Conservation (phyloP, 345 rosid species). For the Gossypium arboreum region DNA sequence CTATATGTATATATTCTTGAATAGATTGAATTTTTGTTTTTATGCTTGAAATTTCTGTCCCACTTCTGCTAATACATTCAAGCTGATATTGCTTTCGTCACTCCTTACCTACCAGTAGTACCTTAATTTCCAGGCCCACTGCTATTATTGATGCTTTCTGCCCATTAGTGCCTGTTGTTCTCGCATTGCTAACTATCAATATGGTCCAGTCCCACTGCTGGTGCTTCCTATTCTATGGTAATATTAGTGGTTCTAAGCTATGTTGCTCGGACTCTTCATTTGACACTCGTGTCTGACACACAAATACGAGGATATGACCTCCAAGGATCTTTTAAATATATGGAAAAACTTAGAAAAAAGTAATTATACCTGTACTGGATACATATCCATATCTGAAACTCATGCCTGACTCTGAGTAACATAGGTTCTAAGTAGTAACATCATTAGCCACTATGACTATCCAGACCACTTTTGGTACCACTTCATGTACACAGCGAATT, state of each 20-base stretch:
- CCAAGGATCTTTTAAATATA: too few relatives aligned
- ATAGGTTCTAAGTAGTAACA: not conserved
- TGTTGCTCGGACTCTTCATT: too few relatives aligned
- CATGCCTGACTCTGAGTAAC: too few relatives aligned
- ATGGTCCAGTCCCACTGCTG: slow-evolving; percentile 6
- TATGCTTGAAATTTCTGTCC: not conserved
- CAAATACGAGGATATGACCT: too few relatives aligned
- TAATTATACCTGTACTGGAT: too few relatives aligned
- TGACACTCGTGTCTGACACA: too few relatives aligned
- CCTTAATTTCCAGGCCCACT: slow-evolving; percentile 1
- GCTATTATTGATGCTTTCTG: slow-evolving; percentile 11
- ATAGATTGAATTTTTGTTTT: not conserved
- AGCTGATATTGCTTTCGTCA: not conserved
- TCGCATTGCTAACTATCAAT: not conserved
- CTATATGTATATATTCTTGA: not conserved
- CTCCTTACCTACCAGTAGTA: not conserved
- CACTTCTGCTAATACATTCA: slow-evolving; percentile 3
- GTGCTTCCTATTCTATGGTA: not conserved
- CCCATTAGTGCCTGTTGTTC: slow-evolving; percentile 6
- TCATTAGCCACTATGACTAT: not conserved
- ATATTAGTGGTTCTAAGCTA: not conserved
- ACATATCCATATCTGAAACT: too few relatives aligned
- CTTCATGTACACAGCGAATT: not conserved
- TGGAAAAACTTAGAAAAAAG: too few relatives aligned
- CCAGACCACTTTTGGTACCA: slow-evolving; percentile 1